Evolutionary conservation across 2,329 filamentous ascomycete genomes (phyloP).

Genomic region (Fusarium sp.): DNA sequence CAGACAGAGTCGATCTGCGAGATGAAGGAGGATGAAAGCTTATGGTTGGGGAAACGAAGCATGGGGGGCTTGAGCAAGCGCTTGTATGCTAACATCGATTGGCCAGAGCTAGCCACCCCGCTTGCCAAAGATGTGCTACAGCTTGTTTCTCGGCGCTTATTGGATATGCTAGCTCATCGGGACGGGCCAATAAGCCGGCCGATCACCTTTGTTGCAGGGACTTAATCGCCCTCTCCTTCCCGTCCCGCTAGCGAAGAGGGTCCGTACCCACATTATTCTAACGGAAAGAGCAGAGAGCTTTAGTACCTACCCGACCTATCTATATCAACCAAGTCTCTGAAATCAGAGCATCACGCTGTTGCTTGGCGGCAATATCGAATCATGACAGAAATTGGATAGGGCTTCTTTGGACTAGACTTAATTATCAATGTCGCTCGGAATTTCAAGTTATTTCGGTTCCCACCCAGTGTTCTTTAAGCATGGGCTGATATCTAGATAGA

Average conservation of each 20-base stretch:
- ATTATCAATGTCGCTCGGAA: constrained; percentile 6
- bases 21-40: constrained; percentile 41
- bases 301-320: constrained; percentile 1
- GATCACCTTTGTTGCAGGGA: constrained; percentile 52
- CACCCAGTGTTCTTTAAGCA: background rate
- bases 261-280: constrained; percentile 18
- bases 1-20: constrained; percentile 12
- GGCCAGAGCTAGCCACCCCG: constrained; percentile 7
- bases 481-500: constrained; percentile 7
- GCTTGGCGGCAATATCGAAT: constrained; percentile 12
- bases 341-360: constrained; percentile 10
- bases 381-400: constrained; percentile 16
- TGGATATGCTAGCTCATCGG: constrained; percentile 47
- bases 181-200: constrained; percentile 48
- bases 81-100: constrained; percentile 28
- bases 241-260: constrained; percentile 41
- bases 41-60: constrained; percentile 49
- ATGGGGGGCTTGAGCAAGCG: constrained; percentile 35
- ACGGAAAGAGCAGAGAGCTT: constrained; percentile 29
- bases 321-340: constrained; percentile 22
- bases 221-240: constrained; percentile 50
- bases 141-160: constrained; percentile 49
- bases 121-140: constrained; percentile 44
- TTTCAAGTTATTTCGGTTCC: constrained; percentile 16
- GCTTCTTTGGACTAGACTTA: background rate